phyloP scores from a whole-genome alignment of 192 early-diverging fungal genomes.

The Piromyces sp. region DNA sequence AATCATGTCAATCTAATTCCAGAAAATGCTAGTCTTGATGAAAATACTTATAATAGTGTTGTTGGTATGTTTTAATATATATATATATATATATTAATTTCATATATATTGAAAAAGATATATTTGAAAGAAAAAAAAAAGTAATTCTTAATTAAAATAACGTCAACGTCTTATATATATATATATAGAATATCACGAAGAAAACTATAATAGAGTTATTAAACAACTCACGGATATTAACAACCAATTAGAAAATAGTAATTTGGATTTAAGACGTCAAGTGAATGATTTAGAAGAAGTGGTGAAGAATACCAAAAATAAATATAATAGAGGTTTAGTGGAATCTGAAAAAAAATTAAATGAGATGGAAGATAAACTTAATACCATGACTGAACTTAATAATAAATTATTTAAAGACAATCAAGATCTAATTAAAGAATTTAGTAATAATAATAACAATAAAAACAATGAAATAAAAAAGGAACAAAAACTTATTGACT shows the following conservation, averaged over 20 bases:
- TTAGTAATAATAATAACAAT: not conserved
- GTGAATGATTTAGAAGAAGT: not conserved
- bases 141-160: too few relatives aligned
- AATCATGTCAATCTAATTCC: not conserved
- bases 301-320: not conserved
- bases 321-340: not conserved
- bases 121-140: too few relatives aligned
- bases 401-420: not conserved
- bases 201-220: not conserved
- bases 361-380: not conserved
- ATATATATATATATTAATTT: too few relatives aligned
- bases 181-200: not conserved
- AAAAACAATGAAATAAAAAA: not conserved
- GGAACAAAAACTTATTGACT: not conserved
- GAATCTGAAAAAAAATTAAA: not conserved
- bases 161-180: too few relatives aligned
- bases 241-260: not conserved
- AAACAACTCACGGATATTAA: not conserved
- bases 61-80: not conserved
- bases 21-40: not conserved
- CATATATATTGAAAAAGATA: too few relatives aligned
- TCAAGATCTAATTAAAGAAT: not conserved
- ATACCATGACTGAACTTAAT: not conserved
- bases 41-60: not conserved
- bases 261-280: not conserved